Percentiles rank a stretch among this genome's conserved stretches.
Conservation (phyloP, 225 moss, liverwort and hornwort genomes). For the Neckera pumila region DNA sequence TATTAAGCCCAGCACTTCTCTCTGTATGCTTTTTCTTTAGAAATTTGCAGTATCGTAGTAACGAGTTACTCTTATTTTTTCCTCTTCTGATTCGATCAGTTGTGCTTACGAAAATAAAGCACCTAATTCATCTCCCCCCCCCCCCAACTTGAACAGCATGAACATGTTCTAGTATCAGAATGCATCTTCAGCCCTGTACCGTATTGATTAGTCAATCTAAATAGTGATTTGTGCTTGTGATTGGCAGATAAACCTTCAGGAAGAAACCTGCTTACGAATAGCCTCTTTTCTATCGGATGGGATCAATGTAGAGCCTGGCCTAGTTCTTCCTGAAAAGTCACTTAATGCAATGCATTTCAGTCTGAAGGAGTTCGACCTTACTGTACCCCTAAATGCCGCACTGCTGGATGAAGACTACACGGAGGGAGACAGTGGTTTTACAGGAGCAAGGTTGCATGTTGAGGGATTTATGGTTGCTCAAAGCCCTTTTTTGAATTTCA, state of each 20-base stretch:
- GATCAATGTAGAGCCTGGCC: constrained; percentile 76
- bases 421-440: constrained; percentile 51
- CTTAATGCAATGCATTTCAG: constrained; percentile 87
- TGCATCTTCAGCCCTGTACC: not conserved
- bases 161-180: not conserved
- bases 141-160: not conserved
- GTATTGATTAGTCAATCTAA: not conserved
- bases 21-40: not conserved
- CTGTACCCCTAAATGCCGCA: constrained; percentile 47
- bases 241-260: constrained; percentile 86
- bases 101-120: not conserved
- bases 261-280: constrained; percentile 84
- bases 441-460: constrained; percentile 92
- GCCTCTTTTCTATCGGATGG: constrained; percentile 97
- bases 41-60: not conserved
- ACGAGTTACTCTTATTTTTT: not conserved
- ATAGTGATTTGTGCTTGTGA: not conserved
- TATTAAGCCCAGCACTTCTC: not conserved
- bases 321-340: constrained; percentile 82
- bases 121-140: not conserved
- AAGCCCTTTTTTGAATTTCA: constrained; percentile 82
- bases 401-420: constrained; percentile 39
- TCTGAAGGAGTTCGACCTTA: constrained; percentile 89
- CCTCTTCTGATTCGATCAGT: not conserved
- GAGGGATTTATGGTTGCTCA: constrained; percentile 94